These are phyloP conservation scores for Kurtzmaniella quercitrusa DNA, from an alignment of 1,139 yeast species.

Conservation along the genomic window DNA sequence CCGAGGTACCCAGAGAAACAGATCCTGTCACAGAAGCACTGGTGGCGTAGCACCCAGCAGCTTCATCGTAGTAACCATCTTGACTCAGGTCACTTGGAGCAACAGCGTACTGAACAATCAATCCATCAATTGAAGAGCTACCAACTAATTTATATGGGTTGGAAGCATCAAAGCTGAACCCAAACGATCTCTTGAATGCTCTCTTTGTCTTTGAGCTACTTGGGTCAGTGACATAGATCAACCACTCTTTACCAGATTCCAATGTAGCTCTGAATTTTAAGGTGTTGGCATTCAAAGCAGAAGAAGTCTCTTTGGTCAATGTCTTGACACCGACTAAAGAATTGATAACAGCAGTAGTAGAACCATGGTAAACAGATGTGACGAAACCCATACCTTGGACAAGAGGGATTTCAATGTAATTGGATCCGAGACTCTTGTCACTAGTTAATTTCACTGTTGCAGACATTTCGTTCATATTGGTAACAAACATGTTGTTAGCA, in stretches of 20 bases:
- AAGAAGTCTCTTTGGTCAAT: slow-evolving; percentile 44
- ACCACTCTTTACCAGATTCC: slow-evolving; percentile 51
- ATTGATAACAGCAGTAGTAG: slow-evolving; percentile 48
- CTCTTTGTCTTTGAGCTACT: slow-evolving; percentile 21
- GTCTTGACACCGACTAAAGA: slow-evolving; percentile 50
- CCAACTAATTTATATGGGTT: slow-evolving; percentile 4
- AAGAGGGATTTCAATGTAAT: slow-evolving; percentile 38
- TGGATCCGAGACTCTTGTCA: slow-evolving; percentile 14
- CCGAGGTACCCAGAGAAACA: slow-evolving; percentile 29
- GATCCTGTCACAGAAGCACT: slow-evolving; percentile 28
- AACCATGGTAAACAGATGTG: slow-evolving; percentile 59
- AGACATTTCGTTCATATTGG: slow-evolving; percentile 55
- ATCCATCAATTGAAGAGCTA: slow-evolving; percentile 33
- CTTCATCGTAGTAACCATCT: slow-evolving; percentile 29
- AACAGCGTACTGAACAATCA: slow-evolving; percentile 52
- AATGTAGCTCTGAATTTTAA: slow-evolving; percentile 56
- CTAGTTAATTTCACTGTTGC: slow-evolving; percentile 46
- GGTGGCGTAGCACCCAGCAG: slow-evolving; percentile 37
- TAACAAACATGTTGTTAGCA: slow-evolving; percentile 35
- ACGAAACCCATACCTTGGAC: slow-evolving; percentile 81
- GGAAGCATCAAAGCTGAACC: slow-evolving; percentile 5
- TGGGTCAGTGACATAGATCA: slow-evolving; percentile 50
- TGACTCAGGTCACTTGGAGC: slow-evolving; percentile 30
- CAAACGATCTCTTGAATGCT: slow-evolving; percentile 44
- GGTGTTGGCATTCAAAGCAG: slow-evolving; percentile 33